phyloP scores from a whole-genome alignment of 2,329 filamentous ascomycete species.

The Coniochaeta sp. region DNA sequence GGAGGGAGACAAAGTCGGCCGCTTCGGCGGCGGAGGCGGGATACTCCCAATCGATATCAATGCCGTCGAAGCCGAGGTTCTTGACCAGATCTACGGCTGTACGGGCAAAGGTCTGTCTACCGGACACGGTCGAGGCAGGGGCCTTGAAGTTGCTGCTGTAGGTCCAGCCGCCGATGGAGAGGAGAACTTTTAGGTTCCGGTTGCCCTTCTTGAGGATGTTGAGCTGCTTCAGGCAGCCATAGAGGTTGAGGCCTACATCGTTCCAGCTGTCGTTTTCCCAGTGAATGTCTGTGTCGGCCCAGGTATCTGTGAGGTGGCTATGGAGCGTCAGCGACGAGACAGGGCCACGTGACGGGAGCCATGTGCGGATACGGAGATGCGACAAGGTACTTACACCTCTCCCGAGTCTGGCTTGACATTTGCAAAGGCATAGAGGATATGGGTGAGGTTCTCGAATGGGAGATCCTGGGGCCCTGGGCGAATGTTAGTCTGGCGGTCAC shows the following conservation, averaged over 20 bases:
- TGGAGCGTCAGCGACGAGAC: constrained; percentile 9
- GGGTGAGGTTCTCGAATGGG: constrained; percentile 73
- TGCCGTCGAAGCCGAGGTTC: constrained; percentile 70
- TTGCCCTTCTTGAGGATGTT: constrained; percentile 76
- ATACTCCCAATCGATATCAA: constrained; percentile 66
- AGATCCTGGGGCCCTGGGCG: constrained; percentile 83
- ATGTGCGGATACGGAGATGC: no score
- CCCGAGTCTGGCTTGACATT: constrained; percentile 74
- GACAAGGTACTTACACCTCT: constrained; percentile 52
- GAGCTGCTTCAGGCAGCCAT: constrained; percentile 84
- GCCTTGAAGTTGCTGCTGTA: constrained; percentile 78
- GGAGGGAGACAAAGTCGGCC: constrained; percentile 50
- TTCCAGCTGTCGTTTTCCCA: constrained; percentile 65
- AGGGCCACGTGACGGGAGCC: no score
- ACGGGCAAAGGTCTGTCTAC: constrained; percentile 65
- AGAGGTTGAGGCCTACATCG: constrained; percentile 70
- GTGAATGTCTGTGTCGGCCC: constrained; percentile 68
- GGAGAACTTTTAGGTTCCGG: constrained; percentile 75
- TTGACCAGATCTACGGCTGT: constrained; percentile 69
- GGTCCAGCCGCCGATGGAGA: constrained; percentile 90
- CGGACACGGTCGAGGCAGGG: constrained; percentile 63
- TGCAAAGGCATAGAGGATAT: constrained; percentile 86
- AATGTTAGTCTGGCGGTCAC: no score
- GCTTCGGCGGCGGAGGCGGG: constrained; percentile 49
- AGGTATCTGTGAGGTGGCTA: constrained; percentile 48